Evolutionary conservation across 306 rosid genomes (phyloP).

Genomic region (Medicago lupulina): DNA sequence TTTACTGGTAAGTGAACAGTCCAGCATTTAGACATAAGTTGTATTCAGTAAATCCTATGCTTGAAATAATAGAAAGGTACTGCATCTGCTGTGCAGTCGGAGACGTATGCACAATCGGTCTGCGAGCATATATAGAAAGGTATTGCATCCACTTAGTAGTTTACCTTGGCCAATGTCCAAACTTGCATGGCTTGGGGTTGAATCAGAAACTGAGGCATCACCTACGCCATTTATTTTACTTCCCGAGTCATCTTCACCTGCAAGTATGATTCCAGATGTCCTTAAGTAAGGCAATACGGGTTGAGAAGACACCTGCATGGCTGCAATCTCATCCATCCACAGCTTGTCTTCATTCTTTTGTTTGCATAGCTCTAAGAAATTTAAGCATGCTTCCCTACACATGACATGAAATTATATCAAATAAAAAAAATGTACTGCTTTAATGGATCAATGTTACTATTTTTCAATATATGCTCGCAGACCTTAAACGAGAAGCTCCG

Average conservation of each 20-base stretch:
- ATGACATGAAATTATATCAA: constrained; percentile 29
- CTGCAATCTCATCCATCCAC: constrained; percentile 96
- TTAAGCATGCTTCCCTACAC: constrained; percentile 90
- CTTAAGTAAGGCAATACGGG: constrained; percentile 74
- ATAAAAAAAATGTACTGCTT: constrained; percentile 33
- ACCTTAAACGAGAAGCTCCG: constrained; percentile 99
- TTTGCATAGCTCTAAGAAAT: constrained; percentile 85
- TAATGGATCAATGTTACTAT: constrained; percentile 28
- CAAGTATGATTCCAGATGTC: constrained; percentile 86
- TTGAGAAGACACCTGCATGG: constrained; percentile 84
- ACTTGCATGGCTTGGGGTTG: constrained; percentile 85
- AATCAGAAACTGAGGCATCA: constrained; percentile 69
- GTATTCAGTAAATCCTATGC: too few relatives aligned
- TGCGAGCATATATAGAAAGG: too few relatives aligned
- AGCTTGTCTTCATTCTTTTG: constrained; percentile 93
- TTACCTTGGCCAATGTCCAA: constrained; percentile 82
- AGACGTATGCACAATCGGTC: too few relatives aligned
- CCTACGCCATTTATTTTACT: constrained; percentile 57
- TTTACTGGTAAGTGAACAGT: too few relatives aligned
- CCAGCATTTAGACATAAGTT: too few relatives aligned
- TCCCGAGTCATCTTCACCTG: constrained; percentile 78
- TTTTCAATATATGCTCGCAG: constrained; percentile 14
- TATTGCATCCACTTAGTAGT: neutral
- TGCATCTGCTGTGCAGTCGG: too few relatives aligned
- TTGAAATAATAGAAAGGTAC: too few relatives aligned